Evolutionary conservation across 2,329 filamentous ascomycete species (phyloP).

Genomic region (Drechslerella dactyloides): DNA sequence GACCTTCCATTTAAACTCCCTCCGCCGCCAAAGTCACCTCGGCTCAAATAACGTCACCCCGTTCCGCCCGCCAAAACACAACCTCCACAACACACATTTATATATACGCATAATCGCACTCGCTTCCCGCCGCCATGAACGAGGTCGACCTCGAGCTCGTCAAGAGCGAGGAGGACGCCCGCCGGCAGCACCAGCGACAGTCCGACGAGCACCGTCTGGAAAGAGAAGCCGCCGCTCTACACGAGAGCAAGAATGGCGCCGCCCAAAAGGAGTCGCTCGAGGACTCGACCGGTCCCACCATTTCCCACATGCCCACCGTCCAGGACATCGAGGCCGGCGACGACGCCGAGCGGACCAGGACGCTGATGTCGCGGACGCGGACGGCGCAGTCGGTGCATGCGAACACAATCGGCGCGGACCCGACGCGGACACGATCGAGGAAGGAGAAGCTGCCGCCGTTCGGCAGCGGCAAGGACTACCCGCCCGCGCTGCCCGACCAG

Average conservation of each 20-base stretch:
- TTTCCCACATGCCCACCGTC: constrained; percentile 33
- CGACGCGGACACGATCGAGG: constrained; percentile 29
- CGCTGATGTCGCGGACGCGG: constrained; percentile 35
- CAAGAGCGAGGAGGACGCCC: constrained; percentile 37
- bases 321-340: constrained; percentile 31
- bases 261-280: constrained; percentile 40
- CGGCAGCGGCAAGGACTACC: constrained; percentile 61
- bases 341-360: constrained; percentile 31
- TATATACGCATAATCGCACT: neutral
- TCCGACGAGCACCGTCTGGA: constrained; percentile 22
- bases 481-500: constrained; percentile 70
- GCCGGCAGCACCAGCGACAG: constrained; percentile 12
- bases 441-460: constrained; percentile 43
- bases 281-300: constrained; percentile 18
- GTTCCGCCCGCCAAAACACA: constrained; percentile 19
- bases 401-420: constrained; percentile 41
- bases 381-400: constrained; percentile 44
- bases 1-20: no score
- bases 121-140: constrained; percentile 24
- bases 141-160: constrained; percentile 41
- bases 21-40: neutral
- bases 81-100: constrained; percentile 9
- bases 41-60: constrained; percentile 14
- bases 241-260: neutral
- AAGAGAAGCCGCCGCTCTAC: constrained; percentile 28